phyloP scores from a whole-genome alignment of 2,329 filamentous ascomycete species.

The Pseudogymnoascus sp. region DNA sequence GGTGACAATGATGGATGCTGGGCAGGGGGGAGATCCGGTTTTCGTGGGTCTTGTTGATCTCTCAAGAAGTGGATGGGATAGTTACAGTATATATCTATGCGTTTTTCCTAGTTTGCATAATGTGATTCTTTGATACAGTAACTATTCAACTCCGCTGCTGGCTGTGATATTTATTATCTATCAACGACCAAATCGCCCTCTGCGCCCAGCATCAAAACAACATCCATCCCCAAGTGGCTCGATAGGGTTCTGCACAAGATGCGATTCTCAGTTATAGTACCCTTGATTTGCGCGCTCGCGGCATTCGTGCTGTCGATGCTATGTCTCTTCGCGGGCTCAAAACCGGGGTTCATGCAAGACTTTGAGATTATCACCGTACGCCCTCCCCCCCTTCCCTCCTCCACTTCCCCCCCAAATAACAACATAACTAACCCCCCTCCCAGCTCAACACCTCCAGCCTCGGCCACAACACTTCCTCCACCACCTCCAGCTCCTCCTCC shows the following conservation, averaged over 20 bases:
- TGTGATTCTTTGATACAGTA: not conserved
- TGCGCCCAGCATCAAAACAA: not conserved
- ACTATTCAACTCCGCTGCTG: not conserved
- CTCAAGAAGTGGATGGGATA: not conserved
- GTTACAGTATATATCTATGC: not conserved
- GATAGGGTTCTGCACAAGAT: constrained; percentile 28
- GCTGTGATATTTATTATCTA: not conserved
- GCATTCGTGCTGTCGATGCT: constrained; percentile 52
- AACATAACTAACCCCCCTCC: not conserved
- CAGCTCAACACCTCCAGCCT: constrained; percentile 51
- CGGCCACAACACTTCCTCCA: constrained; percentile 30
- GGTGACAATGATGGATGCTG: not conserved
- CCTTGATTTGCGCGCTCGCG: constrained; percentile 41
- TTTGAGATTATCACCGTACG: constrained; percentile 48
- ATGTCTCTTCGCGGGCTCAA: constrained; percentile 53
- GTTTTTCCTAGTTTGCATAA: not conserved
- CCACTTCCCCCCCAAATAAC: not conserved
- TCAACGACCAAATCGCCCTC: not conserved
- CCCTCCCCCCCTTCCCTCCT: not conserved
- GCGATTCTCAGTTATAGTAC: constrained; percentile 41
- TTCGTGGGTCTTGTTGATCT: not conserved
- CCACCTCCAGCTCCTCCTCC: constrained; percentile 18
- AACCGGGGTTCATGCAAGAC: constrained; percentile 46
- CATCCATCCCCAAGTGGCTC: not conserved
- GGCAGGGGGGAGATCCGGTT: not conserved